A percentile compares a stretch with the other conserved stretches of the same genome.
These are phyloP conservation scores for Strigomonas culicis DNA, from an alignment of 208 protist genomes.

Conservation along the genomic window DNA sequence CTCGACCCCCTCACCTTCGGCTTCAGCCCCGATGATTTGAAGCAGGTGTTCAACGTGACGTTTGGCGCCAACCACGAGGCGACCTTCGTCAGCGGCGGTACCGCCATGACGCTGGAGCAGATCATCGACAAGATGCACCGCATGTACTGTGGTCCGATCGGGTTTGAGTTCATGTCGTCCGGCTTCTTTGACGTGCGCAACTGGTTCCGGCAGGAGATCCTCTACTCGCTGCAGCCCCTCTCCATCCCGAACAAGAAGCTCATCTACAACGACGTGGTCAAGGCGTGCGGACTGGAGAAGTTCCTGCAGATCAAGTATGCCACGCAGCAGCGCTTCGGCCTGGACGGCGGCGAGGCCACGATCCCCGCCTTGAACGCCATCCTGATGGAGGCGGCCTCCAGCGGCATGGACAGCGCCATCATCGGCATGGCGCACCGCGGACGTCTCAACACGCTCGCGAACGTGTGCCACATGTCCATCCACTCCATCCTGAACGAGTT, in stretches of 20 bases:
- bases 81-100: slow-evolving; percentile 68
- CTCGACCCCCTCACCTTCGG: slow-evolving; percentile 73
- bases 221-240: slow-evolving; percentile 58
- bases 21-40: slow-evolving; percentile 75
- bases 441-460: slow-evolving; percentile 96
- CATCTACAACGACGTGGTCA: slow-evolving; percentile 85
- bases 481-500: slow-evolving; percentile 91
- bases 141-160: slow-evolving; percentile 92
- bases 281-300: slow-evolving; percentile 91
- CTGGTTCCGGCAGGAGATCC: slow-evolving; percentile 92
- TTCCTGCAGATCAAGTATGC: slow-evolving; percentile 93
- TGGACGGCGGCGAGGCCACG: slow-evolving; percentile 95
- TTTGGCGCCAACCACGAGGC: slow-evolving; percentile 72
- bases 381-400: slow-evolving; percentile 79
- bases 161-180: slow-evolving; percentile 97
- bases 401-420: slow-evolving; percentile 89
- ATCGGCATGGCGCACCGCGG: slow-evolving; percentile 98
- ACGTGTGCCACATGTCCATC: slow-evolving; percentile 94
- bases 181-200: slow-evolving; percentile 91
- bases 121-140: slow-evolving; percentile 65
- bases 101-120: slow-evolving; percentile 68
- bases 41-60: slow-evolving; percentile 75
- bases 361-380: slow-evolving; percentile 95
- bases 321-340: slow-evolving; percentile 96
- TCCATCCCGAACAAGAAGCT: slow-evolving; percentile 52